phyloP scores from a whole-genome alignment of 2,329 filamentous ascomycete genomes.

The Epichloe bromicola region DNA sequence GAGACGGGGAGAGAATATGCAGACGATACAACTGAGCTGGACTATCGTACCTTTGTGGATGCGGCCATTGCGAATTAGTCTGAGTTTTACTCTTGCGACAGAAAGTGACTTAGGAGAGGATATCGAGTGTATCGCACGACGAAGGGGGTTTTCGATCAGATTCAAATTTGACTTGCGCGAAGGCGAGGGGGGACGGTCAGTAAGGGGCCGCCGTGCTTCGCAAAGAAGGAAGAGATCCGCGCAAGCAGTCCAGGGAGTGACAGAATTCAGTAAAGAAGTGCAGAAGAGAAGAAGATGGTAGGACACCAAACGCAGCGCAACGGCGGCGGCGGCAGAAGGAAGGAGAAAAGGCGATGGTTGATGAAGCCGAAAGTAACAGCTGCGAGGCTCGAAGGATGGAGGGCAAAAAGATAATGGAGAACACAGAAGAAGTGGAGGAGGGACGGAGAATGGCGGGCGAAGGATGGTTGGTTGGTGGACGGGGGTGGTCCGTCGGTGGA shows the following conservation, averaged over 20 bases:
- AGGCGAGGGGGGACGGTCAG: background rate
- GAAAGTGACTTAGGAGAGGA: background rate
- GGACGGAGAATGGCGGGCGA: constrained; percentile 3
- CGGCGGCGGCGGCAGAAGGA: background rate
- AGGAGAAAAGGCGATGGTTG: background rate
- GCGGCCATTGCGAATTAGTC: constrained; percentile 19
- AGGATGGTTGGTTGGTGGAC: constrained; percentile 3
- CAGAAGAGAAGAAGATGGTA: background rate
- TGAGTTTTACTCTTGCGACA: background rate
- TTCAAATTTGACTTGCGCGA: constrained; percentile 10
- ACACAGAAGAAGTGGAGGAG: constrained; percentile 6
- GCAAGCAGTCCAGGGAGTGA: background rate
- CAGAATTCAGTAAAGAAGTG: background rate
- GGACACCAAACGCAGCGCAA: background rate
- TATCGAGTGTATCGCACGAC: constrained; percentile 6
- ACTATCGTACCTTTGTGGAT: constrained; percentile 21
- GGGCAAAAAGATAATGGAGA: constrained; percentile 7
- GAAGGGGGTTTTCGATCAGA: background rate
- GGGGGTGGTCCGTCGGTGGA: background rate
- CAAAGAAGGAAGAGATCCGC: background rate
- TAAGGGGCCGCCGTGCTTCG: constrained; percentile 3
- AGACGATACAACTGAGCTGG: background rate
- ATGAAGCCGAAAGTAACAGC: constrained; percentile 3
- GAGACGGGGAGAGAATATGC: background rate
- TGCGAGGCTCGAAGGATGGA: constrained; percentile 2